phyloP scores from a whole-genome alignment of 2,329 filamentous ascomycete species.

The Leptographium galeiforme region DNA sequence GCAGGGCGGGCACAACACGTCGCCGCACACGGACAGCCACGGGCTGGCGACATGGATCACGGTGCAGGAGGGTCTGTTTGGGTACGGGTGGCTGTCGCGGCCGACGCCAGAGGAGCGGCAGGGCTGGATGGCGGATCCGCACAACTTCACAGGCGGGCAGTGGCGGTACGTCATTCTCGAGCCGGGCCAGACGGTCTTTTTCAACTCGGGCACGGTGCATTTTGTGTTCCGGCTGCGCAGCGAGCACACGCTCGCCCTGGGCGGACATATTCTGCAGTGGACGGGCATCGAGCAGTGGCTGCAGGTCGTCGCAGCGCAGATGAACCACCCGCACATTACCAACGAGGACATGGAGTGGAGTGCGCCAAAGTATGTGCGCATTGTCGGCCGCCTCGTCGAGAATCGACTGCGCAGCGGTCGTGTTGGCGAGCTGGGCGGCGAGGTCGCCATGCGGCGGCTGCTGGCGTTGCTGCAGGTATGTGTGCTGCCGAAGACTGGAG shows the following conservation, averaged over 20 bases:
- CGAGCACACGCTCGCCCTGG: slow-evolving; percentile 18
- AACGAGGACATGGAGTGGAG: slow-evolving; percentile 19
- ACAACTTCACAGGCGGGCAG: slow-evolving; percentile 14
- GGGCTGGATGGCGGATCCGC: slow-evolving; percentile 15
- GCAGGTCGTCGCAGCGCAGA: slow-evolving; percentile 16
- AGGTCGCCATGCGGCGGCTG: slow-evolving; percentile 7
- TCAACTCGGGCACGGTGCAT: slow-evolving; percentile 21
- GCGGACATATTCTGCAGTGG: slow-evolving; percentile 22
- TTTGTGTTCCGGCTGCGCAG: slow-evolving; percentile 18
- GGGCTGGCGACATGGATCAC: slow-evolving; percentile 22
- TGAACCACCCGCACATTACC: slow-evolving; percentile 16
- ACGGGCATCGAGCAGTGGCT: slow-evolving; percentile 19
- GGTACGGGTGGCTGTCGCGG: slow-evolving; percentile 19
- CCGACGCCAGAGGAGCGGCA: slow-evolving; percentile 14
- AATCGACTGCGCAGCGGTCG: slow-evolving; percentile 8
- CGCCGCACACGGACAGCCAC: slow-evolving; percentile 21
- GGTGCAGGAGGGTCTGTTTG: slow-evolving; percentile 18
- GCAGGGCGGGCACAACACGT: slow-evolving; percentile 21
- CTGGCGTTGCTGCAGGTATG: slow-evolving; percentile 8
- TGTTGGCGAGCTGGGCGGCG: slow-evolving; percentile 11
- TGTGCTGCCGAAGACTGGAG: neutral
- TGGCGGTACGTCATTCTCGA: slow-evolving; percentile 20
- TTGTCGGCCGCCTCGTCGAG: slow-evolving; percentile 11
- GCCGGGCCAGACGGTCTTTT: slow-evolving; percentile 22
- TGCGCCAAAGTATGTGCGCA: slow-evolving; percentile 13